Percentiles rank a stretch among this genome's conserved stretches.
Conservation (phyloP, 1,284 basidiomycete species). For the Inonotus obliquus region DNA sequence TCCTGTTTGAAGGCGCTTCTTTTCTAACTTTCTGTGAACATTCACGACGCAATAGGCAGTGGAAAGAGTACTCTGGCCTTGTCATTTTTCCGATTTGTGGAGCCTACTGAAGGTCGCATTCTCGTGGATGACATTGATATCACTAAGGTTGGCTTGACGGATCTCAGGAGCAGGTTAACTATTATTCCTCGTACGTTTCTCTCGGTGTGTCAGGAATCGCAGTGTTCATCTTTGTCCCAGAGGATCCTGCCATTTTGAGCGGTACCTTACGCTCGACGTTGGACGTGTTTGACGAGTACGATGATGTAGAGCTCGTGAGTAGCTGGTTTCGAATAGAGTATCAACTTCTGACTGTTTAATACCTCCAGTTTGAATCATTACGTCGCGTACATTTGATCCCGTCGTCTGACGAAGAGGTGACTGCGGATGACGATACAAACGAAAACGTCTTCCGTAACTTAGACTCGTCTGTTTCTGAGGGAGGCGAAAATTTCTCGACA, state of each 20-base stretch:
- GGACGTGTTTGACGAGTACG: conserved; percentile 87
- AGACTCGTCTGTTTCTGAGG: conserved; percentile 80
- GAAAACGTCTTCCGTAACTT: conserved; percentile 84
- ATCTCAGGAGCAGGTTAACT: conserved; percentile 79
- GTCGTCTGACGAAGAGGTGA: conserved; percentile 31
- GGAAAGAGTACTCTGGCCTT: conserved; percentile 90
- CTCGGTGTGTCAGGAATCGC: background rate
- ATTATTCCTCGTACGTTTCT: conserved; percentile 82
- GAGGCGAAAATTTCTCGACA: conserved; percentile 91
- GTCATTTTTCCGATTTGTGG: conserved; percentile 95
- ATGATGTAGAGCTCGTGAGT: conserved; percentile 79
- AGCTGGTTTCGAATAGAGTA: background rate
- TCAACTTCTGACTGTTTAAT: background rate
- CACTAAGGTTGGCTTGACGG: conserved; percentile 79
- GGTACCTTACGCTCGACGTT: conserved; percentile 83
- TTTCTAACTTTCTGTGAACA: too few relatives aligned
- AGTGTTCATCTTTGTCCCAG: conserved; percentile 30
- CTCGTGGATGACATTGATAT: conserved; percentile 86
- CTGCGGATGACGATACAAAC: conserved; percentile 58
- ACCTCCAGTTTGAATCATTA: conserved; percentile 75
- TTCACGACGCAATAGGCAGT: conserved; percentile 2
- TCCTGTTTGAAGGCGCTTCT: background rate
- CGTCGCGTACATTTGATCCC: conserved; percentile 85
- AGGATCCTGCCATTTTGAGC: conserved; percentile 88
- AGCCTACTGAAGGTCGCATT: conserved; percentile 80